Percentiles rank a stretch among this genome's conserved stretches.
phyloP scores from a whole-genome alignment of 306 rosid species.

The Ormosia semicastrata region DNA sequence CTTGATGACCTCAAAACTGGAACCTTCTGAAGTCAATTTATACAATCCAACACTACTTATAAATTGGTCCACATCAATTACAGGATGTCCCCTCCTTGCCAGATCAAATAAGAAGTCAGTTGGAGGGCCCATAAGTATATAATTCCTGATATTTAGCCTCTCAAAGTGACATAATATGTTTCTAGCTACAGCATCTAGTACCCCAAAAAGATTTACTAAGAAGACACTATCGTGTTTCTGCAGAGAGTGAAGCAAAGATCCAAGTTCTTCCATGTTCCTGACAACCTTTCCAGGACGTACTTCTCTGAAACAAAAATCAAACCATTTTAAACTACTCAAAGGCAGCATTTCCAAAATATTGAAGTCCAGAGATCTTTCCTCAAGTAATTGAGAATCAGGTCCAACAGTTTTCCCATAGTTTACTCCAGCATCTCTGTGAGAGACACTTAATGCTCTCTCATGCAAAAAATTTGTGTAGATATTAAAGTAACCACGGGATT shows the following conservation, averaged over 20 bases:
- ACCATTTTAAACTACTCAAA: constrained; percentile 73
- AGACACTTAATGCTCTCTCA: constrained; percentile 84
- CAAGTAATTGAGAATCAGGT: constrained; percentile 81
- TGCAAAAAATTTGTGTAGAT: constrained; percentile 72
- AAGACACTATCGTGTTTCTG: constrained; percentile 47
- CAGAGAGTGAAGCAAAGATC: constrained; percentile 50
- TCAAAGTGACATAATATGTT: constrained; percentile 86
- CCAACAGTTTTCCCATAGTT: constrained; percentile 96
- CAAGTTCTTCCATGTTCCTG: constrained; percentile 60
- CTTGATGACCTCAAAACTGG: constrained; percentile 40
- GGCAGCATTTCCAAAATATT: constrained; percentile 67
- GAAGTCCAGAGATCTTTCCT: constrained; percentile 61
- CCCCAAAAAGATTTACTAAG: constrained; percentile 61
- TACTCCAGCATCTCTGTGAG: constrained; percentile 97
- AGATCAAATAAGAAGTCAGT: constrained; percentile 67
- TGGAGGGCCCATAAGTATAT: constrained; percentile 58
- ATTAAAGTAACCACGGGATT: constrained; percentile 78
- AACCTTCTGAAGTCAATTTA: constrained; percentile 44
- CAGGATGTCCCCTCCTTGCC: constrained; percentile 82
- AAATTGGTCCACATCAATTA: constrained; percentile 59
- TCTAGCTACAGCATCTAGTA: constrained; percentile 44
- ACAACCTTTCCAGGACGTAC: constrained; percentile 57
- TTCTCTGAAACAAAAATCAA: constrained; percentile 93
- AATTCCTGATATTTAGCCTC: constrained; percentile 67
- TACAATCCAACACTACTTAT: constrained; percentile 40